Conservation (phyloP, 2,329 filamentous ascomycete genomes). For the Rhinocladiella mackenziei region DNA sequence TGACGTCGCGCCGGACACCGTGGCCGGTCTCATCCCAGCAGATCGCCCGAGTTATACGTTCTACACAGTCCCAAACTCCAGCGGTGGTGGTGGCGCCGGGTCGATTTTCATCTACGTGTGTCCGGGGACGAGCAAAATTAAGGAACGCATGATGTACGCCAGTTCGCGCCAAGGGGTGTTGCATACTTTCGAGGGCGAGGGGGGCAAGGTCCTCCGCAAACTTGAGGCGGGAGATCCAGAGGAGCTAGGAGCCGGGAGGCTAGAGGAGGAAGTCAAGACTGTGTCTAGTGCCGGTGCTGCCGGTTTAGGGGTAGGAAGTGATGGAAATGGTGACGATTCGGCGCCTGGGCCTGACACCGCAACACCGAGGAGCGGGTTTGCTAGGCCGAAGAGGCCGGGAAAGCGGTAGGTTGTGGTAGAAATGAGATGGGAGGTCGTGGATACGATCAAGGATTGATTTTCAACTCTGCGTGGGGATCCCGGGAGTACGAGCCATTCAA, state of each 20-base stretch:
- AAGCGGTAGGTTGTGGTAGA: conserved; percentile 32
- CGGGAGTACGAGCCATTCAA: too few relatives aligned
- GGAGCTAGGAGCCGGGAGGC: conserved; percentile 53
- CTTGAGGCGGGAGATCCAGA: conserved; percentile 58
- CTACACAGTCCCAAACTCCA: conserved; percentile 38
- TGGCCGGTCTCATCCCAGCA: conserved; percentile 48
- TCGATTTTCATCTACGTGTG: conserved; percentile 64
- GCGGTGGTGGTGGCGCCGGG: conserved; percentile 1
- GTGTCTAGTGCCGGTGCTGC: conserved; percentile 3
- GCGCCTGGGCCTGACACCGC: conserved; percentile 43
- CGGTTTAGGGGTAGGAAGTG: conserved; percentile 1
- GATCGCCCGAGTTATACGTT: conserved; percentile 59
- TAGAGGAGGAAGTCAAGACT: conserved; percentile 50
- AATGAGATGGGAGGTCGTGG: neutral
- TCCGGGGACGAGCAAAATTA: conserved; percentile 57
- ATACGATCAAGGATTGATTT: conserved; percentile 3
- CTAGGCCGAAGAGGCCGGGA: conserved; percentile 61
- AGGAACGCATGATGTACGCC: conserved; percentile 63
- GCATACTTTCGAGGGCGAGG: conserved; percentile 51
- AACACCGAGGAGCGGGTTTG: conserved; percentile 51
- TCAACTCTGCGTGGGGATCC: too few relatives aligned
- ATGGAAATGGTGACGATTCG: conserved; percentile 9
- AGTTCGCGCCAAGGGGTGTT: conserved; percentile 55
- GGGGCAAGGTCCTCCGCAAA: conserved; percentile 56
- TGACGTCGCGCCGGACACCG: conserved; percentile 39